A percentile compares a stretch with the other conserved stretches of the same genome.
These are phyloP conservation scores for Colletotrichum siamense DNA, from an alignment of 2,329 filamentous ascomycete species.

Conservation along the genomic window DNA sequence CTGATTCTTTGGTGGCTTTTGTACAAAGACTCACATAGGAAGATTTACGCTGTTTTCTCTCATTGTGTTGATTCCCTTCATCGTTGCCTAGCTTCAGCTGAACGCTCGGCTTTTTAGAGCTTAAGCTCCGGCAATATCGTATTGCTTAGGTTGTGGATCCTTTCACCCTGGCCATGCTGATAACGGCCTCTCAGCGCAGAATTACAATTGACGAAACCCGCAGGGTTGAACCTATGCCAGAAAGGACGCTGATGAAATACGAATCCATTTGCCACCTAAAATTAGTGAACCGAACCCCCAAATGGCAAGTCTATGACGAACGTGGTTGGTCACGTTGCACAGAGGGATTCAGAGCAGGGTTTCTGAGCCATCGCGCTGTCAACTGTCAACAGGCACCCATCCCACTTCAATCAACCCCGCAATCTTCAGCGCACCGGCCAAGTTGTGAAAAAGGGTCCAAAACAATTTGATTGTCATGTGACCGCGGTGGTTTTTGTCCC, in stretches of 20 bases:
- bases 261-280: background rate
- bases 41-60: rapidly evolving
- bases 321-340: background rate
- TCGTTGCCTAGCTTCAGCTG: background rate
- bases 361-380: background rate
- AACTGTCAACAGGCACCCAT: background rate
- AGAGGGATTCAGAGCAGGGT: background rate
- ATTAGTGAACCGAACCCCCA: background rate
- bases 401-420: background rate
- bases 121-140: background rate
- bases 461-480: background rate
- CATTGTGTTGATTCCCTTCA: rapidly evolving
- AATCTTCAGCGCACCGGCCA: background rate
- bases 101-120: background rate
- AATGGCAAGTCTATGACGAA: background rate
- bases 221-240: background rate
- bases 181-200: background rate
- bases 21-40: rapidly evolving
- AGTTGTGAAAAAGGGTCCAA: background rate
- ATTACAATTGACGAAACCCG: background rate
- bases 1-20: too few species aligned
- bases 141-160: background rate
- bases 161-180: background rate
- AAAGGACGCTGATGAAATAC: background rate
- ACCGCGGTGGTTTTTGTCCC: background rate